Conservation (phyloP, 108 stramenopile genomes). For the Pseudonitzschia multiseries region DNA sequence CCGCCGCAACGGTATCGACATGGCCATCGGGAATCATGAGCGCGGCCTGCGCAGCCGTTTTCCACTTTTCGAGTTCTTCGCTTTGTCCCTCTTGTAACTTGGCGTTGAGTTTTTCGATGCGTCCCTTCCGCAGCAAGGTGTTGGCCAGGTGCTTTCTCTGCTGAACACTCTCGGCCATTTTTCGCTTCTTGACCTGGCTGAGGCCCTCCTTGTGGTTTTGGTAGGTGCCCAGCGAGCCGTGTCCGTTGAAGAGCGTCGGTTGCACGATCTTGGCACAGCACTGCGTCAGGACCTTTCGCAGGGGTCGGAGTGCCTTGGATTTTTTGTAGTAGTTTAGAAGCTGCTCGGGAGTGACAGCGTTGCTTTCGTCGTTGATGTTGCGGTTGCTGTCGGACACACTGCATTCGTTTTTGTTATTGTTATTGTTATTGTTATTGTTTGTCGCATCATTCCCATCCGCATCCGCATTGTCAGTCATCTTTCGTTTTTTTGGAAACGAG, state of each 20-base stretch:
- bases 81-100: conserved; percentile 56
- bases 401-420: background rate
- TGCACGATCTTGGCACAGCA: conserved; percentile 63
- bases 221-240: conserved; percentile 50
- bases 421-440: background rate
- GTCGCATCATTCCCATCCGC: background rate
- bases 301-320: conserved; percentile 53
- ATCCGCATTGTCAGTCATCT: background rate
- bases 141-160: conserved; percentile 74
- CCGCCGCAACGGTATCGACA: conserved; percentile 44
- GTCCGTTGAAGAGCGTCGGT: conserved; percentile 62
- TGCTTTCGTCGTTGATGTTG: background rate
- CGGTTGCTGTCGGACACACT: background rate
- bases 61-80: conserved; percentile 48
- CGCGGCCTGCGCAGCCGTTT: conserved; percentile 14
- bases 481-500: background rate
- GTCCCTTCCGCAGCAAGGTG: conserved; percentile 62
- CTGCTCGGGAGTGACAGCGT: conserved; percentile 6
- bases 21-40: conserved; percentile 81
- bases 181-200: conserved; percentile 61
- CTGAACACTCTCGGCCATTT: conserved; percentile 55
- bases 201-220: conserved; percentile 44
- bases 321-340: conserved; percentile 36
- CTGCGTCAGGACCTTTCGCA: conserved; percentile 68
- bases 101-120: conserved; percentile 63